Percentiles rank a stretch among this genome's conserved stretches.
These are phyloP conservation scores for Phyllosticta citriasiana DNA, from an alignment of 2,329 filamentous ascomycete species.

Conservation along the genomic window DNA sequence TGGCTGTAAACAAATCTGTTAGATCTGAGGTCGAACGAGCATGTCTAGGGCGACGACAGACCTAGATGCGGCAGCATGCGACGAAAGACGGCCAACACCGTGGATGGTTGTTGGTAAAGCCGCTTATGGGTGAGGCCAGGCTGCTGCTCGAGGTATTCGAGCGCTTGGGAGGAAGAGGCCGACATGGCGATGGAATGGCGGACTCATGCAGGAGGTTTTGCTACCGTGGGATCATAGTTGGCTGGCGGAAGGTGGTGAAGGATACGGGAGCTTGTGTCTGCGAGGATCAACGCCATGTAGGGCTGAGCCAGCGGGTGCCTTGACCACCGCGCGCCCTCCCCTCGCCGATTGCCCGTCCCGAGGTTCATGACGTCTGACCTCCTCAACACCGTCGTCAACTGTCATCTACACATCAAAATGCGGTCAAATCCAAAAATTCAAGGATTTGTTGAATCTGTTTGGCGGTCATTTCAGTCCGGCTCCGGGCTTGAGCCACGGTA, in stretches of 20 bases:
- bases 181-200: slow-evolving; percentile 38
- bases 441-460: slow-evolving; percentile 37
- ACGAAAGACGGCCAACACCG: slow-evolving; percentile 87
- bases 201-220: background rate
- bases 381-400: background rate
- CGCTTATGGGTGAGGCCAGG: slow-evolving; percentile 82
- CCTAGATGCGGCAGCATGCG: slow-evolving; percentile 92
- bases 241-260: slow-evolving; percentile 6
- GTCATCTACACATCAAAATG: background rate
- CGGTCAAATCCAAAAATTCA: background rate
- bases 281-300: background rate
- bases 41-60: slow-evolving; percentile 31
- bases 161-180: slow-evolving; percentile 49
- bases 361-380: background rate
- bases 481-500: slow-evolving; percentile 87
- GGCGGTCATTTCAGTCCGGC: slow-evolving; percentile 74
- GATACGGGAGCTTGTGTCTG: background rate
- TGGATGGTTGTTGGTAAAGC: slow-evolving; percentile 92
- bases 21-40: background rate
- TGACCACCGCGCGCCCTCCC: background rate
- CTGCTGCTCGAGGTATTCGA: slow-evolving; percentile 89
- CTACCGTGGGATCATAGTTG: slow-evolving; percentile 24
- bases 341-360: background rate
- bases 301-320: background rate
- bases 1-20: slow-evolving; percentile 46